Evolutionary conservation across 2,329 filamentous ascomycete species (phyloP).

Genomic region (Trichoderma citrinoviride): DNA sequence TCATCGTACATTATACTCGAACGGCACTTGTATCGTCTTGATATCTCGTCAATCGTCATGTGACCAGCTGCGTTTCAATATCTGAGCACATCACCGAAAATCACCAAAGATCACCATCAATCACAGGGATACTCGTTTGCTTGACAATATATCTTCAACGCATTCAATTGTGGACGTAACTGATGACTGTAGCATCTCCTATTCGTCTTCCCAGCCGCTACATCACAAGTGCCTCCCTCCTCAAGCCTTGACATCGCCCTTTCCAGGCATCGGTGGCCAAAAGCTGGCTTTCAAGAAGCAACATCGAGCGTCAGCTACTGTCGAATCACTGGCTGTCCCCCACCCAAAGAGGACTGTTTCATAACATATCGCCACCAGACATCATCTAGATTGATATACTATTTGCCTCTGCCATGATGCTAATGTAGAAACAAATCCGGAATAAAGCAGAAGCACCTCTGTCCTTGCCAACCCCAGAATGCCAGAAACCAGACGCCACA

Average conservation of each 20-base stretch:
- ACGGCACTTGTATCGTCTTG: neutral
- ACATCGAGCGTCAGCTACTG: neutral
- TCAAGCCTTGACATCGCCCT: neutral
- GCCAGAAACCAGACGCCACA: constrained; percentile 47
- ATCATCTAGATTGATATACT: constrained; percentile 38
- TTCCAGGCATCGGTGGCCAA: neutral
- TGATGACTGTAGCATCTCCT: neutral
- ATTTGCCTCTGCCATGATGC: constrained; percentile 40
- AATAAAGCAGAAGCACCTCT: constrained; percentile 39
- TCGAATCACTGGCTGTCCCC: neutral
- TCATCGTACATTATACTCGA: too few relatives aligned
- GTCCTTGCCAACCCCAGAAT: constrained; percentile 39
- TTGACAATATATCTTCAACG: neutral
- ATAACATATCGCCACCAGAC: constrained; percentile 29
- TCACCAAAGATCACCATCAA: neutral
- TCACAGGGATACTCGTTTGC: neutral
- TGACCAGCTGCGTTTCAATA: too few relatives aligned
- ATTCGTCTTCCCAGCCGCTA: neutral
- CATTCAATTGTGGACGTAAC: neutral
- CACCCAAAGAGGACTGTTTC: neutral
- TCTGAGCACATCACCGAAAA: neutral
- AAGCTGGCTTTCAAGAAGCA: neutral
- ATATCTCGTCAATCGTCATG: neutral
- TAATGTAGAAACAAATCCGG: constrained; percentile 42
- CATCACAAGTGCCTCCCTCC: neutral